Conservation (phyloP, 2,329 filamentous ascomycete species). For the Colletotrichum costaricense region DNA sequence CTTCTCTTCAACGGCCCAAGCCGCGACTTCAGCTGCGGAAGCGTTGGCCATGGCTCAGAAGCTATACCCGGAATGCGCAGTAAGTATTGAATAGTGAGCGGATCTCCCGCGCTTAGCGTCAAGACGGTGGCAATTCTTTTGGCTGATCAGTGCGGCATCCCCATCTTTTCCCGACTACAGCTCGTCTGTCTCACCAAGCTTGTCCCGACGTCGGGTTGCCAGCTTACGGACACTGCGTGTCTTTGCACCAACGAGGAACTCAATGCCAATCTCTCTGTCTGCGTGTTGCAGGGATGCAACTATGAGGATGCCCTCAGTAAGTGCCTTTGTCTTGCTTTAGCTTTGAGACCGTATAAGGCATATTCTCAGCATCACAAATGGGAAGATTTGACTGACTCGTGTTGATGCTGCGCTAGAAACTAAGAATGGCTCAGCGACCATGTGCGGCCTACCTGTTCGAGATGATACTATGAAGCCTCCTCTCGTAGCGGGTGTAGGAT, state of each 20-base stretch:
- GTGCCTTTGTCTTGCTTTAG: too few relatives aligned
- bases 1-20: background rate
- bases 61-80: conserved; percentile 34
- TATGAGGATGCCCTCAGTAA: too few relatives aligned
- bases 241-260: conserved; percentile 39
- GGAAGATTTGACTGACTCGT: too few relatives aligned
- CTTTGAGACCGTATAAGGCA: too few relatives aligned
- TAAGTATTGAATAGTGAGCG: conserved; percentile 21
- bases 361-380: too few relatives aligned
- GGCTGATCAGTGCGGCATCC: background rate
- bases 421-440: too few relatives aligned
- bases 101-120: conserved; percentile 12
- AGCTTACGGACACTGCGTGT: conserved; percentile 34
- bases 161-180: conserved; percentile 28
- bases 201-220: conserved; percentile 24
- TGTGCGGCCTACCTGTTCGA: too few relatives aligned
- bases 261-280: conserved; percentile 33
- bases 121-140: background rate
- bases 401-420: too few relatives aligned
- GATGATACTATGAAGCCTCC: too few relatives aligned
- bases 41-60: conserved; percentile 26
- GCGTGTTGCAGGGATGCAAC: conserved; percentile 17
- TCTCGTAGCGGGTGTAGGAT: too few relatives aligned
- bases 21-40: background rate
- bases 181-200: conserved; percentile 34